phyloP scores from a whole-genome alignment of 148 eudicot species.

The Chenopodium suecicum region DNA sequence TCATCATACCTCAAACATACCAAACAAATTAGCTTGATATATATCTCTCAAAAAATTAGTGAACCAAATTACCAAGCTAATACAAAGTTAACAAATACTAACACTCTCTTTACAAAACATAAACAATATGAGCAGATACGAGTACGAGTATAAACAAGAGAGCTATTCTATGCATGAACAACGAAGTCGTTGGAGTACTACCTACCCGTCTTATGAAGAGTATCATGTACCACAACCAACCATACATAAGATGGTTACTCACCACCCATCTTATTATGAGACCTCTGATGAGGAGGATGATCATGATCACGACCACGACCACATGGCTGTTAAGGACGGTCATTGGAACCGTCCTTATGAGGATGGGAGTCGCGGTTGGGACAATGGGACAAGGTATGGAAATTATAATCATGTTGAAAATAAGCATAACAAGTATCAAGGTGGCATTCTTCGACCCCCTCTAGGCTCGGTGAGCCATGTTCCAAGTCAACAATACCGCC shows the following conservation, averaged over 20 bases:
- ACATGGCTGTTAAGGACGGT: not conserved
- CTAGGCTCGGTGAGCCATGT: not conserved
- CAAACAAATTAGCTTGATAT: no score
- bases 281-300: not conserved
- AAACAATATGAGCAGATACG: conserved; percentile 5
- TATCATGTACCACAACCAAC: conserved; percentile 6
- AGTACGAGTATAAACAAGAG: conserved; percentile 19
- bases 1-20: no score
- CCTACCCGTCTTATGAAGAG: conserved; percentile 11
- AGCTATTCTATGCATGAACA: conserved; percentile 11
- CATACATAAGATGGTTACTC: conserved; percentile 6
- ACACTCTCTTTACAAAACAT: not conserved
- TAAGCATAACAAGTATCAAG: conserved; percentile 2
- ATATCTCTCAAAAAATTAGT: no score
- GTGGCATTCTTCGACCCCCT: conserved; percentile 7
- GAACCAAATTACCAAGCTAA: no score
- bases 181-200: not conserved
- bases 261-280: not conserved
- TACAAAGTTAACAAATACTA: no score
- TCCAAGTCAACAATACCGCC: not conserved
- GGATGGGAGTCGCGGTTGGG: conserved; percentile 4
- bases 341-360: not conserved
- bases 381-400: not conserved
- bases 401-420: not conserved
- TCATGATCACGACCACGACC: not conserved